phyloP scores from a whole-genome alignment of 2,329 filamentous ascomycete species.

The Colletotrichum truncatum region DNA sequence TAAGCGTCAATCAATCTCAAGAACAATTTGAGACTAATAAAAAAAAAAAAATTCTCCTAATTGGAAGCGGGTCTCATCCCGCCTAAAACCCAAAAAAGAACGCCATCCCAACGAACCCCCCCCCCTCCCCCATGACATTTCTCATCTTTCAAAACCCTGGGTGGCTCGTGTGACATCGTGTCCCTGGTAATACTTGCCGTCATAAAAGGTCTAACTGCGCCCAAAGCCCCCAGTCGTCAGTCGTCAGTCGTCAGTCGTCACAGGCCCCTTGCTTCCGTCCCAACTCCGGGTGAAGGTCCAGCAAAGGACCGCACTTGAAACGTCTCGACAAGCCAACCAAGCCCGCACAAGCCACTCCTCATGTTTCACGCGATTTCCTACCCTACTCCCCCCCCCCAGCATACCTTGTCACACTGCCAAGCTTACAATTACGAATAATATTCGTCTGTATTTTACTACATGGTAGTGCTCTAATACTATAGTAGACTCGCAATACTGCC shows the following conservation, averaged over 20 bases:
- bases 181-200: not conserved
- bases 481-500: too few species aligned
- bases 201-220: too few species aligned
- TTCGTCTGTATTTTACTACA: too few species aligned
- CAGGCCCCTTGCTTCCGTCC: not conserved
- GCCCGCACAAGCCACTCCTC: not conserved
- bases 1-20: constrained; percentile 1
- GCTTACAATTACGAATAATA: too few species aligned
- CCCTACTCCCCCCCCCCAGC: too few species aligned
- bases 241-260: too few species aligned
- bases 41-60: not conserved
- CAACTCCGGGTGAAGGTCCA: not conserved
- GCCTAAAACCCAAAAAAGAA: not conserved
- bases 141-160: too few species aligned
- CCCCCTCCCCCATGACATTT: not conserved
- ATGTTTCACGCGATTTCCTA: too few species aligned
- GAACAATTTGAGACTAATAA: not conserved
- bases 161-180: not conserved
- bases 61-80: not conserved
- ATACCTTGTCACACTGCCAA: too few species aligned
- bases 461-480: too few species aligned
- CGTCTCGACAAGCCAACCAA: not conserved
- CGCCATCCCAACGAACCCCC: not conserved
- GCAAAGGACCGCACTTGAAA: not conserved
- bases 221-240: too few species aligned